A percentile compares a stretch with the other conserved stretches of the same genome.
These are phyloP conservation scores for Spinellus fusiger DNA, from an alignment of 192 early-diverging fungal genomes.

Conservation along the genomic window DNA sequence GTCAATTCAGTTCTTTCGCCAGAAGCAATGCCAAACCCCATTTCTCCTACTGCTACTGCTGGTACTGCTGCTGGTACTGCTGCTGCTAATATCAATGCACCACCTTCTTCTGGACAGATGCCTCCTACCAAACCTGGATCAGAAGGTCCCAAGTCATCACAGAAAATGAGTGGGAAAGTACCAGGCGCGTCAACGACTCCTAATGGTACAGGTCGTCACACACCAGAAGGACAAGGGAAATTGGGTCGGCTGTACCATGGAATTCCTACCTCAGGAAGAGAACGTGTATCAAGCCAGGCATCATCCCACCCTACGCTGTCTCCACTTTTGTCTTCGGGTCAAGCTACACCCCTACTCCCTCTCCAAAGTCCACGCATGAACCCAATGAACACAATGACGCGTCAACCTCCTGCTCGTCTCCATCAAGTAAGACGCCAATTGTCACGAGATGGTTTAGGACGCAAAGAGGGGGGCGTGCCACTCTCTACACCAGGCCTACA, in stretches of 20 bases:
- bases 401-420: background rate
- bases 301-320: background rate
- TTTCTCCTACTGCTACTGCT: no score
- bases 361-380: background rate
- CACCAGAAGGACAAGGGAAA: slow-evolving; percentile 9
- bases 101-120: background rate
- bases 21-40: no score
- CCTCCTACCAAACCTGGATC: background rate
- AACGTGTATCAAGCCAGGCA: slow-evolving; percentile 1
- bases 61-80: background rate
- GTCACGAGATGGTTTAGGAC: slow-evolving; percentile 5
- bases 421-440: slow-evolving; percentile 6
- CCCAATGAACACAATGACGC: background rate
- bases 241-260: slow-evolving; percentile 21
- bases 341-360: background rate
- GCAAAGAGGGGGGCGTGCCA: slow-evolving; percentile 9
- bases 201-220: background rate
- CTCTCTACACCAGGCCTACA: background rate
- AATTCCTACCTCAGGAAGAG: slow-evolving; percentile 13
- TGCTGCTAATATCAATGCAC: background rate
- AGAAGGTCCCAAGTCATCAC: background rate
- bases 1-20: background rate
- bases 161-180: background rate
- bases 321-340: background rate
- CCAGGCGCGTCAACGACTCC: background rate